A percentile compares a stretch with the other conserved stretches of the same genome.
phyloP scores from a whole-genome alignment of 2,329 filamentous ascomycete species.

The Davidsoniella virescens region DNA sequence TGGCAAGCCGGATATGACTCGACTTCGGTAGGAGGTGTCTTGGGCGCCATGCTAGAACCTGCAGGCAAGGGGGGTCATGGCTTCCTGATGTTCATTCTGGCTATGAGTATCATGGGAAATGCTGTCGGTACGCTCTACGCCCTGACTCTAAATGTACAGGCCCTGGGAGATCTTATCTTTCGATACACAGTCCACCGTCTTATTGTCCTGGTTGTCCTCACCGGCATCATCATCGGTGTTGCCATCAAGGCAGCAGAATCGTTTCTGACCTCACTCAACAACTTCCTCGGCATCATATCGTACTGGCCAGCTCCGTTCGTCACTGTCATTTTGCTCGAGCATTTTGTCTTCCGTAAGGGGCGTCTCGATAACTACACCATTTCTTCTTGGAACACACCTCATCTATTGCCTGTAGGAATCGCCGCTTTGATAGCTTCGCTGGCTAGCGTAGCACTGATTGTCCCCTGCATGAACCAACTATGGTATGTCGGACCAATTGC shows the following conservation, averaged over 20 bases:
- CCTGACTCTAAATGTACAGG: conserved; percentile 25
- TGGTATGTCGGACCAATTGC: conserved; percentile 42
- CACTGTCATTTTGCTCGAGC: conserved; percentile 26
- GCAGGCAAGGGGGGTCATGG: conserved; percentile 17
- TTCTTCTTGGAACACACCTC: conserved; percentile 28
- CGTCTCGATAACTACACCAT: conserved; percentile 26
- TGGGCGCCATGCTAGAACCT: conserved; percentile 16
- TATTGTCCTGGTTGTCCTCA: conserved; percentile 25
- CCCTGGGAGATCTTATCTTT: conserved; percentile 22
- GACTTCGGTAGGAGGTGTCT: conserved; percentile 16
- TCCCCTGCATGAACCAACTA: conserved; percentile 38
- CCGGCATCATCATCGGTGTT: conserved; percentile 26
- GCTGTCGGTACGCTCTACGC: conserved; percentile 25
- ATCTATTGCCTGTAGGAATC: conserved; percentile 25
- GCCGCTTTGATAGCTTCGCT: conserved; percentile 27
- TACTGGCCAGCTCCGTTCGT: conserved; percentile 30
- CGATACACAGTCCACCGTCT: conserved; percentile 24
- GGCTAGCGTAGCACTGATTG: conserved; percentile 27
- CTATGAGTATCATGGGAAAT: conserved; percentile 24
- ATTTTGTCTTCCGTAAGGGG: conserved; percentile 26
- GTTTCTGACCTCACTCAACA: conserved; percentile 27
- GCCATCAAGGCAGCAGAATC: conserved; percentile 24
- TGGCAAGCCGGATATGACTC: conserved; percentile 15
- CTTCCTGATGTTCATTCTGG: conserved; percentile 23
- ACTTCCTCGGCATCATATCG: conserved; percentile 28